A percentile compares a stretch with the other conserved stretches of the same genome.
Conservation (phyloP, 495 filamentous ascomycete species). For the Aspergillus avenaceus region DNA sequence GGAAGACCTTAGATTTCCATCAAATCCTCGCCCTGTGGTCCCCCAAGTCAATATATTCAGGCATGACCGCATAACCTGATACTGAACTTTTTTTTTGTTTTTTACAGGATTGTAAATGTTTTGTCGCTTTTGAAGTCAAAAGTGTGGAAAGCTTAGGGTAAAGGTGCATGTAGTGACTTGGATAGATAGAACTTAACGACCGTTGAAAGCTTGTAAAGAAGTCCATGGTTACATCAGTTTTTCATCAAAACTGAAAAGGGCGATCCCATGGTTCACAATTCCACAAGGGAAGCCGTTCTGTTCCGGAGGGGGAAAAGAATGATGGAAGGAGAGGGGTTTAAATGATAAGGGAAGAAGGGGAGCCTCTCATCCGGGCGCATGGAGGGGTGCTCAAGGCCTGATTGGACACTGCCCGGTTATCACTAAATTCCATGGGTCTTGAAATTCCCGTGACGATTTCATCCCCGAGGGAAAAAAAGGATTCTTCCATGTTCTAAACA, state of each 20-base stretch:
- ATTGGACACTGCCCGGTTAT: slow-evolving; percentile 27
- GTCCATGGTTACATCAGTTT: background rate
- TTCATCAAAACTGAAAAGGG: background rate
- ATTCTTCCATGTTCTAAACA: background rate
- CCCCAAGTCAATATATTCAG: too few species aligned
- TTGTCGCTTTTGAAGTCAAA: too few species aligned
- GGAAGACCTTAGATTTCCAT: too few species aligned
- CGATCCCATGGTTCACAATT: background rate
- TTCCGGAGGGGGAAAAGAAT: background rate
- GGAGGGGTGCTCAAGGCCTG: slow-evolving; percentile 33
- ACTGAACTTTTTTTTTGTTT: too few species aligned
- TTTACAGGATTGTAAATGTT: too few species aligned
- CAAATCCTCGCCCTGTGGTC: too few species aligned
- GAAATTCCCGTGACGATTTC: background rate
- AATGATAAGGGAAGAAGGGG: background rate
- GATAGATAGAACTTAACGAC: too few species aligned
- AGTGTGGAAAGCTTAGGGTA: too few species aligned
- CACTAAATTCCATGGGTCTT: slow-evolving; percentile 12
- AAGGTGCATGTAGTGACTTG: too few species aligned
- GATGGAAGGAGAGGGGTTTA: background rate
- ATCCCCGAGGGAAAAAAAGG: background rate
- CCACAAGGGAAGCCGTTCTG: background rate
- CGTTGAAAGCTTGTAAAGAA: background rate
- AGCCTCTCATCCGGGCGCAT: slow-evolving; percentile 35
- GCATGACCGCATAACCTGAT: too few species aligned